Evolutionary conservation across 2,329 filamentous ascomycete species (phyloP).

Genomic region (Colletotrichum liaoningense): DNA sequence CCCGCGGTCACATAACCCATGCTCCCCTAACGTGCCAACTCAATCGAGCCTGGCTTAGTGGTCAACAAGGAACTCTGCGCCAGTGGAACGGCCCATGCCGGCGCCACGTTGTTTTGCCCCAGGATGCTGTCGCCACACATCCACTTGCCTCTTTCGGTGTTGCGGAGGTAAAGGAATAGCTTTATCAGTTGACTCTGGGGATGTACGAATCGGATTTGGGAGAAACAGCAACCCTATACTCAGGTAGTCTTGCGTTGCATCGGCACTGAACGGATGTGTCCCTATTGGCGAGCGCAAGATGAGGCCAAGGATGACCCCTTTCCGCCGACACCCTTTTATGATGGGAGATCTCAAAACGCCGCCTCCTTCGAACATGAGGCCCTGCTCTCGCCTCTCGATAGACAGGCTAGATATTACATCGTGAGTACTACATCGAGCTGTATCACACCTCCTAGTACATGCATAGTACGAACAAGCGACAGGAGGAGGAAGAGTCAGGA

Average conservation of each 20-base stretch:
- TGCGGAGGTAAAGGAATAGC: neutral
- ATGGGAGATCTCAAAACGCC: neutral
- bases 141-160: neutral
- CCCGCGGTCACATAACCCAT: neutral
- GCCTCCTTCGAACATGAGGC: neutral
- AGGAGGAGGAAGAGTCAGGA: neutral
- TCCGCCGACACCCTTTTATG: neutral
- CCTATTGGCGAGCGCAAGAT: neutral
- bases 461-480: neutral
- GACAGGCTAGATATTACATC: neutral
- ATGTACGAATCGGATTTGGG: neutral
- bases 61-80: neutral
- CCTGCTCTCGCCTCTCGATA: neutral
- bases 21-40: too few species aligned
- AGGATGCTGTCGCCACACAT: neutral
- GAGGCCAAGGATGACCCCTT: neutral
- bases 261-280: neutral
- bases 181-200: neutral
- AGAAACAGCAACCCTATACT: neutral
- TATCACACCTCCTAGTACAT: neutral
- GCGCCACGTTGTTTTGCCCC: neutral
- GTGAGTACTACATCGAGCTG: neutral
- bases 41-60: neutral
- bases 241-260: neutral
- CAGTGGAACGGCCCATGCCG: slow-evolving; percentile 17